These are phyloP conservation scores for Claviceps paspali DNA, from an alignment of 2,329 filamentous ascomycete species.

Conservation along the genomic window DNA sequence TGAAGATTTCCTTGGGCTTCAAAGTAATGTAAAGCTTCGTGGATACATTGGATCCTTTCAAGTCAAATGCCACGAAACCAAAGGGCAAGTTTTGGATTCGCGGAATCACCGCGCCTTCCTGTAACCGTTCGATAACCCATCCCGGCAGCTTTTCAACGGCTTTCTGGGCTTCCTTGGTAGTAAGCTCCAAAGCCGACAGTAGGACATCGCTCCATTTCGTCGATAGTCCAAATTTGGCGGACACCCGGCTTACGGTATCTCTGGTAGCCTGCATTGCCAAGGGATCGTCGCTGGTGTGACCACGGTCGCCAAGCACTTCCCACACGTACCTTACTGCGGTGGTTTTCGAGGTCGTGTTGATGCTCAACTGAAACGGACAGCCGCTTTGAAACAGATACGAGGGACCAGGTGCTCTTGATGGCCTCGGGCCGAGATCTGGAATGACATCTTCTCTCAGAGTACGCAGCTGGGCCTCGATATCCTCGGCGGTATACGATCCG, in stretches of 20 bases:
- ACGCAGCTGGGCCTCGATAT: conserved; percentile 4
- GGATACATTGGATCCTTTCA: conserved; percentile 4
- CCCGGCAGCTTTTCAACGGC: conserved; percentile 1
- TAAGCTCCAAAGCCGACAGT: conserved; percentile 1
- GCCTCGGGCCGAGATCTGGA: conserved; percentile 7
- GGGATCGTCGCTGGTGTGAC: conserved; percentile 5
- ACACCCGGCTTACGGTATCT: conserved; percentile 2
- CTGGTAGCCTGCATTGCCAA: conserved; percentile 4
- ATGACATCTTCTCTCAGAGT: conserved; percentile 3
- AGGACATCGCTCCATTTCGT: conserved; percentile 6
- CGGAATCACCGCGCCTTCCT: too few relatives aligned
- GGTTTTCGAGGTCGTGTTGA: conserved; percentile 5
- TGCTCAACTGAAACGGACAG: conserved; percentile 5
- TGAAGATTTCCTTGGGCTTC: conserved; percentile 6
- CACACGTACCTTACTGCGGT: conserved; percentile 6
- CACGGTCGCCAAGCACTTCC: conserved; percentile 6
- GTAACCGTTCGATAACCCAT: too few relatives aligned
- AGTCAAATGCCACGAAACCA: conserved; percentile 5
- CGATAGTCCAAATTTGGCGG: conserved; percentile 1
- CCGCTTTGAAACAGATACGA: conserved; percentile 5
- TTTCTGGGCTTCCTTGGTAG: not conserved
- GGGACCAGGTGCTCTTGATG: conserved; percentile 1
- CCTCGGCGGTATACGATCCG: not conserved
- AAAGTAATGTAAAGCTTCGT: conserved; percentile 7
- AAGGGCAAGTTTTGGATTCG: conserved; percentile 4